A percentile compares a stretch with the other conserved stretches of the same genome.
phyloP scores from a whole-genome alignment of 495 filamentous ascomycete genomes.

The Aspergillus asperescens region DNA sequence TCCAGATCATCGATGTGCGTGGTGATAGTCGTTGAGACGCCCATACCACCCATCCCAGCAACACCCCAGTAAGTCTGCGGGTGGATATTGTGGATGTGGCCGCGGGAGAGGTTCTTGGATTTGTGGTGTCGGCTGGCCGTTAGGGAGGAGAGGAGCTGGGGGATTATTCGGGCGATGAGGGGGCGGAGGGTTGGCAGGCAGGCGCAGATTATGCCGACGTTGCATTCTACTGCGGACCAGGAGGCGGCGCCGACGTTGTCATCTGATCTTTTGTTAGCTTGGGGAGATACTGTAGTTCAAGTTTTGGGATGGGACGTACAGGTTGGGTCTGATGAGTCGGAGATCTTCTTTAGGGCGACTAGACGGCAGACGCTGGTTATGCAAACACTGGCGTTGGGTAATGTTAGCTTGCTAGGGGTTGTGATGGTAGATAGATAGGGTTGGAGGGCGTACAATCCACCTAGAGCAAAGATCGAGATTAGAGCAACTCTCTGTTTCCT shows the following conservation, averaged over 20 bases:
- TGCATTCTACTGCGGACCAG: slow-evolving; percentile 91
- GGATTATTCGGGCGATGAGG: slow-evolving; percentile 48
- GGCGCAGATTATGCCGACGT: slow-evolving; percentile 79
- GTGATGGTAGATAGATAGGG: background rate
- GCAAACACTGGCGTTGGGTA: slow-evolving; percentile 33
- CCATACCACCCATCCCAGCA: slow-evolving; percentile 14
- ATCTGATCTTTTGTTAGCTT: slow-evolving; percentile 24
- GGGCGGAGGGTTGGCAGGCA: slow-evolving; percentile 86
- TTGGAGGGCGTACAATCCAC: slow-evolving; percentile 42
- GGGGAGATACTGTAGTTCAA: background rate
- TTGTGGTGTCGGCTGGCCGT: slow-evolving; percentile 12
- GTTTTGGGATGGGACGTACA: slow-evolving; percentile 20
- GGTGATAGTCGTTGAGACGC: slow-evolving; percentile 27
- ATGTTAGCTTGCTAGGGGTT: background rate
- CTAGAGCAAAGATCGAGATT: slow-evolving; percentile 46
- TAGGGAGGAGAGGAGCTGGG: slow-evolving; percentile 30
- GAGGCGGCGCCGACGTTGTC: slow-evolving; percentile 54
- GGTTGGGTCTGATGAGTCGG: slow-evolving; percentile 39
- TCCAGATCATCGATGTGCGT: slow-evolving; percentile 31
- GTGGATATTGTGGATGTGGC: background rate
- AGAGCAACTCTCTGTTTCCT: slow-evolving; percentile 43
- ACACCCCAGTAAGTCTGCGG: slow-evolving; percentile 29
- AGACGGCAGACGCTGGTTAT: slow-evolving; percentile 42
- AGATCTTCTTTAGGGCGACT: slow-evolving; percentile 31
- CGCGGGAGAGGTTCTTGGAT: slow-evolving; percentile 15